Evolutionary conservation across 2,329 filamentous ascomycete genomes (phyloP).

Genomic region (Dothistroma pini): DNA sequence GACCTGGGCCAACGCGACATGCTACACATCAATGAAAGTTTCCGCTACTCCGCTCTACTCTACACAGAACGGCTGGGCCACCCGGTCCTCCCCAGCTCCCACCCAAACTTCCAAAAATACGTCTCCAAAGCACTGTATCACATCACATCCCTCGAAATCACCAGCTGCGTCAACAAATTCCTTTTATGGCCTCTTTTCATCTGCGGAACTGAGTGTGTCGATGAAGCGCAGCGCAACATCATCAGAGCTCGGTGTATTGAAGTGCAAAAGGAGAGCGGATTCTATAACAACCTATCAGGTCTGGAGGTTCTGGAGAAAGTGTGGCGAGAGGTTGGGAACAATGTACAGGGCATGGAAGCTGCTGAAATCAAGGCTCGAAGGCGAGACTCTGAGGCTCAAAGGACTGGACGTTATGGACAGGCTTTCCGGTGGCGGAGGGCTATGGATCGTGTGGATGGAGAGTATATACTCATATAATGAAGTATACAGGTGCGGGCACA

Average conservation of each 20-base stretch:
- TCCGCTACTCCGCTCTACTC: conserved; percentile 81
- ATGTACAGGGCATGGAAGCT: conserved; percentile 23
- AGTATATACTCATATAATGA: conserved; percentile 49
- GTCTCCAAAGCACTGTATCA: conserved; percentile 81
- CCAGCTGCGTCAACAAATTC: conserved; percentile 75
- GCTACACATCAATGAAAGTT: conserved; percentile 80
- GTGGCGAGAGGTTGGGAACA: conserved; percentile 53
- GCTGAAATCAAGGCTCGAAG: conserved; percentile 29
- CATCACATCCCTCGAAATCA: conserved; percentile 71
- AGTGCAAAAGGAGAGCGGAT: conserved; percentile 83
- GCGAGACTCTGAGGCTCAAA: conserved; percentile 26
- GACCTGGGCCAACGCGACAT: conserved; percentile 61
- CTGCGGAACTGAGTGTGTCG: conserved; percentile 82
- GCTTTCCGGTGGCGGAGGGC: conserved; percentile 49
- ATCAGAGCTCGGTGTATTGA: conserved; percentile 78
- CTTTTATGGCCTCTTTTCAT: conserved; percentile 92
- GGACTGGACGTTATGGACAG: conserved; percentile 33
- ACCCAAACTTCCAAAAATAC: conserved; percentile 76
- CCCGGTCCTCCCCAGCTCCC: conserved; percentile 66
- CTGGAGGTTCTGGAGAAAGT: conserved; percentile 81
- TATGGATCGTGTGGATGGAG: conserved; percentile 50
- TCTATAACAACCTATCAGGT: conserved; percentile 87
- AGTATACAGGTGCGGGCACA: conserved; percentile 4
- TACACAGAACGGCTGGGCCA: conserved; percentile 86
- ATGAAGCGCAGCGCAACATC: conserved; percentile 71